These are phyloP conservation scores for Leishmania aethiopica DNA, from an alignment of 208 protist species.

Conservation along the genomic window DNA sequence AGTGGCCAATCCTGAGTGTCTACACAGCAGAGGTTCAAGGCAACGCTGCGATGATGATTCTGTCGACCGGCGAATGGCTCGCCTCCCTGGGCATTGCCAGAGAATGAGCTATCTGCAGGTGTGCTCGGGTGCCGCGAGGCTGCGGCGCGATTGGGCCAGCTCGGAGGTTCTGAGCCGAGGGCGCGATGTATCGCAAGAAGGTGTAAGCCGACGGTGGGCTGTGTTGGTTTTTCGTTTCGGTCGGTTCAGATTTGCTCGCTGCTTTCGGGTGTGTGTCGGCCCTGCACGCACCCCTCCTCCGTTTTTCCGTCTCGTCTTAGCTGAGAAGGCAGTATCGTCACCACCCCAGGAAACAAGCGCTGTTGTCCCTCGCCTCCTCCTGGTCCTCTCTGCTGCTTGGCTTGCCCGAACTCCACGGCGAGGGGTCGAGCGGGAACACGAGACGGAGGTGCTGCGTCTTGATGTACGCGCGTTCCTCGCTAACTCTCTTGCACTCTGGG, in stretches of 20 bases:
- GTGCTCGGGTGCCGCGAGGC: not conserved
- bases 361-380: not conserved
- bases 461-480: not conserved
- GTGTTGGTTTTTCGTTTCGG: not conserved
- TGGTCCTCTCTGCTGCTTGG: not conserved
- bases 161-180: not conserved
- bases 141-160: not conserved
- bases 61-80: not conserved
- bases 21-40: not conserved
- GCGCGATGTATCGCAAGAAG: not conserved
- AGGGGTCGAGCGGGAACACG: not conserved
- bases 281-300: not conserved
- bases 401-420: not conserved
- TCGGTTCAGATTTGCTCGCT: not conserved
- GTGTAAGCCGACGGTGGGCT: not conserved
- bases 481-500: not conserved
- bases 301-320: not conserved
- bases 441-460: not conserved
- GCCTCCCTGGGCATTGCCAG: not conserved
- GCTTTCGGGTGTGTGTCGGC: not conserved
- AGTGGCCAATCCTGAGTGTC: constrained; percentile 1
- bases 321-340: not conserved
- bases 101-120: not conserved
- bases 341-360: not conserved
- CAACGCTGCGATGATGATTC: not conserved